Evolutionary conservation across 495 filamentous ascomycete genomes (phyloP), one percentile per base, ranked within the genome.

Genomic region (Podospora pseudoanserina): DNA sequence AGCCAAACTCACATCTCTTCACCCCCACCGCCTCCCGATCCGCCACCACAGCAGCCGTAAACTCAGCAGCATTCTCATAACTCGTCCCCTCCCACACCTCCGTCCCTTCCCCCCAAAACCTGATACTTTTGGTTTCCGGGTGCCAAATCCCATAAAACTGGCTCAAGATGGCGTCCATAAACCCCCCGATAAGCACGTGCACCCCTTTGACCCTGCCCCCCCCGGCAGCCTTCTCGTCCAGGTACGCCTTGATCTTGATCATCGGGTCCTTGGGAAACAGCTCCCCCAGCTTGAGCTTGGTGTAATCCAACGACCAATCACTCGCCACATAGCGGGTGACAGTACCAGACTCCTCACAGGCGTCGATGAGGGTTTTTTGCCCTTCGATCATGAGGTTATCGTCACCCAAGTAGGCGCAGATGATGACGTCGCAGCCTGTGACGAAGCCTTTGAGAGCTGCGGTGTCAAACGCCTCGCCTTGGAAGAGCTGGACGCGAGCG

Each of bases 321-420:
- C 77, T 77, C 7, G 82, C 80, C 5, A 85, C 72, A 62, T 82
- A 84, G 0, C 81, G 72, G 2, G 78, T 71, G 5, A 83, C 79
- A 2, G 34, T 39, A 11, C 71, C 68, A 15, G 70, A 70, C 2
- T 67, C 73, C n/a, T 80, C 78, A 65, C 79, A 83, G 5, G 79
- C 79, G 68, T 84, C 81, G 63, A 84, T 77, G 54, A 84, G 74
- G 0, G 70, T 18, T 63, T 83, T 81, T 63, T 84, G 80, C 2
- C 82, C 81, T 2, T 81, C 76, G 20, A 76, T 32, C 83, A 85
- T 84, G 66, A 84, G 66, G 53, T 75, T 70, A 26, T 75, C 59
- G 66, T 77, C 75, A 28, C 81, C 80, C 1, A 83, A 72, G 64
- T 83, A 83, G 73, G 76, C 78, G 75, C 78, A 84, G 27, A 82